Evolutionary conservation across 164 flowering plant species (phyloP), one percentile per base, ranked within the genome.

Genomic region (Tetrastigma voinierianum): DNA sequence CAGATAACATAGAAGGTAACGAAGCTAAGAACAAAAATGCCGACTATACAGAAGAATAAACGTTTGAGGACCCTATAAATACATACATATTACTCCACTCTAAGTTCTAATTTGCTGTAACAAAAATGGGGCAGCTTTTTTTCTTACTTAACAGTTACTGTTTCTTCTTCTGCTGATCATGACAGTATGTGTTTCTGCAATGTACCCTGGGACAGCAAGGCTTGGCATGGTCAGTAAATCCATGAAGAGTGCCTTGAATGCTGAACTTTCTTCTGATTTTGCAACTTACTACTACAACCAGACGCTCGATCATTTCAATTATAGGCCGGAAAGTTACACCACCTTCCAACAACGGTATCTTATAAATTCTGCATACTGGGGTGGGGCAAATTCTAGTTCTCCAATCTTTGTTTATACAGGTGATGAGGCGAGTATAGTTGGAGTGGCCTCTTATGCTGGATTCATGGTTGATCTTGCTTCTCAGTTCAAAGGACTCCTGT

Each of bases 221-320:
- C 40, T 32, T 32, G 40, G 40, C 40, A 32, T 32, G 40, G 40
- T 32, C 40, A 32, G 40, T 32, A 32, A 32, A 32, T 32, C 40
- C 40, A 32, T 32, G 40, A 32, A 32, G 40, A 32, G 40, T 7
- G 40, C 40, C 40, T 32, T 32, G 48, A 19, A 21, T 58, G 46
- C 45, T 21, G 11, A 32, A 25, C 2, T 52, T 6, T 25, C 25
- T 21, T 20, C 32, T 8, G 67, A 51, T 16, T 51, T 17, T 17
- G 18, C 18, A 15, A 54, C 67, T 4, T 65, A 17, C 17, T 51
- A 16, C 25, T 65, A 65, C 25, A 7, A 52, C 10, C 67, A 65
- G 54, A 66, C 68, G 3, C 61, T 66, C 3, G 68, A 66, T 46
- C 68, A 66, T 43, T 66, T 66, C 68, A 66, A 21, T 15, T 66